phyloP scores from a whole-genome alignment of 148 eudicot genomes.

The Diospyros kaki region DNA sequence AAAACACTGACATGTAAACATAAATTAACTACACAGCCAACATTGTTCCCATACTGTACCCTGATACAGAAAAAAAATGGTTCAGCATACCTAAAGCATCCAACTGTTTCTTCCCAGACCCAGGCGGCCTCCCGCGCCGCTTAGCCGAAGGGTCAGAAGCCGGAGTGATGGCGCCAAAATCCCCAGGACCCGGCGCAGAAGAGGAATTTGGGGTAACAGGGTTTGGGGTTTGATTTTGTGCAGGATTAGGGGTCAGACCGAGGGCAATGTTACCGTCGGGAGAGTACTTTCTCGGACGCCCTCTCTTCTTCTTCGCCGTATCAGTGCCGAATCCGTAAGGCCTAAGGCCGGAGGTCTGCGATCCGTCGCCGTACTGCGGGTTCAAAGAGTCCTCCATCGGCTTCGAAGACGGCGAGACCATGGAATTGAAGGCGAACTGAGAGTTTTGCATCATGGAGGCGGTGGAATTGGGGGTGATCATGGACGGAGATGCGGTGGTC shows the following conservation, averaged over 20 bases:
- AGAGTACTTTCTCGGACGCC: slow-evolving; percentile 87
- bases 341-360: slow-evolving; percentile 17
- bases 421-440: slow-evolving; percentile 39
- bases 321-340: slow-evolving; percentile 46
- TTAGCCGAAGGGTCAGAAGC: slow-evolving; percentile 34
- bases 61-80: background rate
- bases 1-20: background rate
- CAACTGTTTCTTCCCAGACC: slow-evolving; percentile 60
- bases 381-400: slow-evolving; percentile 31
- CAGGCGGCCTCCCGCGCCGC: slow-evolving; percentile 46
- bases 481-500: background rate
- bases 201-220: background rate
- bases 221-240: slow-evolving; percentile 6
- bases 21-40: background rate
- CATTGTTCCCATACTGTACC: background rate
- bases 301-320: slow-evolving; percentile 73
- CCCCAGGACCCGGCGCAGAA: slow-evolving; percentile 20
- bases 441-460: slow-evolving; percentile 12
- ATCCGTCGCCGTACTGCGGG: slow-evolving; percentile 35
- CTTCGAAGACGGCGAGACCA: slow-evolving; percentile 16
- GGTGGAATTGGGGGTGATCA: background rate
- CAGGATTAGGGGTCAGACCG: slow-evolving; percentile 31
- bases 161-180: slow-evolving; percentile 25
- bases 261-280: slow-evolving; percentile 59
- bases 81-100: slow-evolving; percentile 69